These are phyloP conservation scores for Erigeron canadensis DNA, from an alignment of 129 eudicot genomes.

Conservation along the genomic window DNA sequence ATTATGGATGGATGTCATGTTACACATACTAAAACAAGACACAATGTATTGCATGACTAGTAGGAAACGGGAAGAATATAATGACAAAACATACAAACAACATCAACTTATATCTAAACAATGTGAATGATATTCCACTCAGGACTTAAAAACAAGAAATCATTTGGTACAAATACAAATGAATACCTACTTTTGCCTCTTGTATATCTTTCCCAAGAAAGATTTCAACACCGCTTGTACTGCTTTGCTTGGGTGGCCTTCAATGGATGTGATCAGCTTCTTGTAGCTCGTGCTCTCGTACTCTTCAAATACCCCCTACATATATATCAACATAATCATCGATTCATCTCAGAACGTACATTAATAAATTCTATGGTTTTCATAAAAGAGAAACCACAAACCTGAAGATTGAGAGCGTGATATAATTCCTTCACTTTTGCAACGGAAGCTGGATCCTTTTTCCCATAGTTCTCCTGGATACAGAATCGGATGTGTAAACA, in stretches of 20 bases:
- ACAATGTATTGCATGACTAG: not conserved
- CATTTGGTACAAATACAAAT: not conserved
- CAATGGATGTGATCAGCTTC: slow-evolving; percentile 64
- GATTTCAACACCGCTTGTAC: slow-evolving; percentile 81
- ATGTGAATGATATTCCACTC: slow-evolving; percentile 10
- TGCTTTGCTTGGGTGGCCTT: slow-evolving; percentile 68
- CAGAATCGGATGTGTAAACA: not conserved
- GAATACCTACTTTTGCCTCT: slow-evolving; percentile 65
- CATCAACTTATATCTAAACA: slow-evolving; percentile 22
- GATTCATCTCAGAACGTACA: no score
- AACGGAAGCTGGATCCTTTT: slow-evolving; percentile 67
- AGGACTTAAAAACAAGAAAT: slow-evolving; percentile 2
- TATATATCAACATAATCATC: slow-evolving; percentile 3
- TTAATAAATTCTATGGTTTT: not conserved
- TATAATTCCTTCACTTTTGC: slow-evolving; percentile 80
- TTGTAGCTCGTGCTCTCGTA: slow-evolving; percentile 67
- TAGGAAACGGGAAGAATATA: slow-evolving; percentile 22
- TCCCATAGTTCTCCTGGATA: slow-evolving; percentile 79
- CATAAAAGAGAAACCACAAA: slow-evolving; percentile 25
- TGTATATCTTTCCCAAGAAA: slow-evolving; percentile 81
- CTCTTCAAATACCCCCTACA: slow-evolving; percentile 66
- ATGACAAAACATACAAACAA: slow-evolving; percentile 27
- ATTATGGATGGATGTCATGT: not conserved
- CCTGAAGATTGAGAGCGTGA: slow-evolving; percentile 73
- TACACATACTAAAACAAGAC: slow-evolving; percentile 20